These are phyloP conservation scores for Bryoglossum gracile DNA, from an alignment of 495 filamentous ascomycete genomes.

Conservation along the genomic window DNA sequence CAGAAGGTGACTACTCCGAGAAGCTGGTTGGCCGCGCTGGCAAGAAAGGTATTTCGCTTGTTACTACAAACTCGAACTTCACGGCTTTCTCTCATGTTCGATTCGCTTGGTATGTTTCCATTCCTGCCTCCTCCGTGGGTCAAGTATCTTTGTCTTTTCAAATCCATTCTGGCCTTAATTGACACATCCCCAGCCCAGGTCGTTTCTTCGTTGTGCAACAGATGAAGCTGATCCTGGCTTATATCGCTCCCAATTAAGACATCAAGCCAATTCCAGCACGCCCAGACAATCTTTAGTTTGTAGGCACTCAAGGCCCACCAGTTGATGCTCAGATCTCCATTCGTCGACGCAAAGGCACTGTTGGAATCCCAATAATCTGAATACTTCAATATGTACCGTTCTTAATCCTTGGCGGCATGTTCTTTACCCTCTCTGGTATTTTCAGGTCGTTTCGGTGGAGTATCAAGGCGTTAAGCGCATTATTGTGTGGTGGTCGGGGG, in stretches of 20 bases:
- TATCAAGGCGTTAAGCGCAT: too few species aligned
- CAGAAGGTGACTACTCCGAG: not conserved
- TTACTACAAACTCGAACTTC: constrained; percentile 30
- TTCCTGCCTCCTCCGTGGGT: constrained; percentile 19
- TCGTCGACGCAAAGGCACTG: constrained; percentile 18
- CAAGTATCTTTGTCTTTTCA: not conserved
- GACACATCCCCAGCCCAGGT: constrained; percentile 10
- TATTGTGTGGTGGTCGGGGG: too few species aligned
- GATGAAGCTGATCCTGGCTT: constrained; percentile 35
- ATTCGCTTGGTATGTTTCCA: constrained; percentile 27
- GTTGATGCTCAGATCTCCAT: constrained; percentile 32
- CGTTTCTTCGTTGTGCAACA: constrained; percentile 37
- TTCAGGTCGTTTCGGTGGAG: too few species aligned
- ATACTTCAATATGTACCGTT: too few species aligned
- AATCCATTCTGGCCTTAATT: not conserved
- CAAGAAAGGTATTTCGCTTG: constrained; percentile 19
- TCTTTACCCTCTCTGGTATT: too few species aligned
- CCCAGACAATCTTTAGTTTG: constrained; percentile 31
- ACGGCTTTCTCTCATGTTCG: constrained; percentile 34
- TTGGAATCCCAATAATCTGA: not conserved
- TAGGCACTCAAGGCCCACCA: constrained; percentile 27
- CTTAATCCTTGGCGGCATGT: too few species aligned
- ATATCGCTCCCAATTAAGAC: constrained; percentile 35
- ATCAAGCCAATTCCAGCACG: constrained; percentile 25
- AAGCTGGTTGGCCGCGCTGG: not conserved